Base-by-base conservation (phyloP, 768 basidiomycete genomes). In the Auriculariales sp. region DNA sequence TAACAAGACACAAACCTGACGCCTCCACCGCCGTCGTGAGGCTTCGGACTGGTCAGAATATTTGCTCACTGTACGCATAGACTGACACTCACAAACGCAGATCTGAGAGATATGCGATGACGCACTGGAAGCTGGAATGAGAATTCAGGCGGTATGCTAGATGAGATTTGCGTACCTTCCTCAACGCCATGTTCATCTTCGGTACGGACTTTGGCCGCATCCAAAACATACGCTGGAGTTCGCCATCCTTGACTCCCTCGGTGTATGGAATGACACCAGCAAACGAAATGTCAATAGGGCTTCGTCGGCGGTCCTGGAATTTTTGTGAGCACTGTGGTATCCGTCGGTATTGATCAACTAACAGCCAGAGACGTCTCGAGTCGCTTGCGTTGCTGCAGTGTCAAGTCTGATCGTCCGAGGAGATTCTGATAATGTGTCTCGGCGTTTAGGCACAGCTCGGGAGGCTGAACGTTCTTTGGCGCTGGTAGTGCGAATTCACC, bases 71-170 rank as follows among this genome's bases (percentile, higher is more conserved):
- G 7, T 22, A 11, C 27, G 17, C n/a, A 35, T 52, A 44, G 39
- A 31, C 34, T 7, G 50, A 50, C 15, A 66, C 81, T 35, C 61
- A 88, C 88, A 91, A 82, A 55, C 79, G 70, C 19, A 84, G 59
- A 61, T 91, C 87, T 3, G 86, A 88, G 39, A 87, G 68, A 56
- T 88, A 91, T 19, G 77, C 74, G 48, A 90, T 64, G 48, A 89
- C 87, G 58, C 83, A 86, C 84, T 86, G 49, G n/a, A 3, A 29
- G 15, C 39, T 34, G 6, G 9, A 47, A 22, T 19, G 28, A 12
- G 11, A 50, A 44, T 4, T 28, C 9, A 28, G 22, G 6, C 15
- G 50, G 3, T 10, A 12, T 15, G 14, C 17, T 4, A 33, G 4
- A 15, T 10, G 47, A 29, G 45, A 46, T 2, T 25, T 14, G 19